Percentiles rank a stretch among this genome's conserved stretches.
Evolutionary conservation across 371 early-diverging fungal species (phyloP).

Genomic region (Blyttiomyces sp.): DNA sequence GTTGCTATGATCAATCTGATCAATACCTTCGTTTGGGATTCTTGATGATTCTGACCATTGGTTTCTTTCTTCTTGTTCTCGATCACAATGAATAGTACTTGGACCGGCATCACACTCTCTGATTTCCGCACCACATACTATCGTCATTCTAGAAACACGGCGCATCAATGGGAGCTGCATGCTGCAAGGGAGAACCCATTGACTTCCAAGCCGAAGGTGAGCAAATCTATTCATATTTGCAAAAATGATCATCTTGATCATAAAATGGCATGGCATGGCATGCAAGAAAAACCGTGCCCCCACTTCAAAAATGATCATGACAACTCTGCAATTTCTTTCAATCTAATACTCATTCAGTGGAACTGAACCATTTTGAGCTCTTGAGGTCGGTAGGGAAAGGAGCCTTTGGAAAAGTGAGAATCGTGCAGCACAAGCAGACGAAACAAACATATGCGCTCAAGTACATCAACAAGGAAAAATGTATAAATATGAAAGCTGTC

Average conservation of each 20-base stretch:
- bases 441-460: constrained; percentile 53
- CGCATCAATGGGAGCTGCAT: constrained; percentile 33
- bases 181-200: constrained; percentile 24
- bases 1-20: no score
- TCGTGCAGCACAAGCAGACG: constrained; percentile 50
- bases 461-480: constrained; percentile 56
- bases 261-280: no score
- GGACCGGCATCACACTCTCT: no score
- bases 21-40: no score
- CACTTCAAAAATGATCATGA: not conserved
- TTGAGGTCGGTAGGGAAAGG: constrained; percentile 51
- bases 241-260: not conserved
- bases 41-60: no score
- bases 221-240: not conserved
- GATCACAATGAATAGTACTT: no score
- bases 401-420: constrained; percentile 56
- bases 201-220: constrained; percentile 18
- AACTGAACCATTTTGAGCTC: constrained; percentile 48
- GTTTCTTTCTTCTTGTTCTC: no score
- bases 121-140: no score
- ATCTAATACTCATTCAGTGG: constrained; percentile 7
- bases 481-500: constrained; percentile 52
- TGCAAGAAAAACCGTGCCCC: not conserved
- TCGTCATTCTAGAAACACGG: no score
- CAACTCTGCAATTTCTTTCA: not conserved